These are phyloP conservation scores for Blastobotrys petasosporus DNA, from an alignment of 1,139 yeast genomes.

Conservation along the genomic window DNA sequence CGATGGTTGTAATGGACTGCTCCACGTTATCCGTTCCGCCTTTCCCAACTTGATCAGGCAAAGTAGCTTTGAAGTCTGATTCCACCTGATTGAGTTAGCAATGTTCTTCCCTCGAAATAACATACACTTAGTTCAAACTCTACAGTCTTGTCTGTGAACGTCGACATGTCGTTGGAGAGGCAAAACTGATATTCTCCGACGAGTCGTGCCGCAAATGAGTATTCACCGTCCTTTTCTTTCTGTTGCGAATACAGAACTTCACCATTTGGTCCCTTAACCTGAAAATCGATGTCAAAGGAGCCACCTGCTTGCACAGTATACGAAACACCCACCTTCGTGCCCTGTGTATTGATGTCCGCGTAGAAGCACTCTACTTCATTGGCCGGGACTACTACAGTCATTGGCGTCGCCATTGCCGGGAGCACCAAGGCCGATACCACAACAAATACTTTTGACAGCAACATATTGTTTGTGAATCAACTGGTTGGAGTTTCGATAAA, in stretches of 20 bases:
- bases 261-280: slow-evolving; percentile 63
- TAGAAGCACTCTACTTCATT: slow-evolving; percentile 75
- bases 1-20: slow-evolving; percentile 52
- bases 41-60: slow-evolving; percentile 53
- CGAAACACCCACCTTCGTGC: slow-evolving; percentile 67
- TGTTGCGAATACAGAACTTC: slow-evolving; percentile 51
- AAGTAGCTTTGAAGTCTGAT: slow-evolving; percentile 54
- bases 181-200: slow-evolving; percentile 91
- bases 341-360: slow-evolving; percentile 59
- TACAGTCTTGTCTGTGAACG: slow-evolving; percentile 79
- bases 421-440: background rate
- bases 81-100: slow-evolving; percentile 20
- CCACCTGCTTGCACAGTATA: slow-evolving; percentile 94
- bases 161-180: slow-evolving; percentile 80
- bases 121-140: slow-evolving; percentile 65
- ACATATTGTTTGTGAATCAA: too few species aligned
- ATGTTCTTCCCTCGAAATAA: background rate
- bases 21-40: slow-evolving; percentile 48
- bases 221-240: slow-evolving; percentile 81
- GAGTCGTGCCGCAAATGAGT: slow-evolving; percentile 59
- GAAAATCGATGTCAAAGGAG: slow-evolving; percentile 75
- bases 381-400: slow-evolving; percentile 75
- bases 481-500: too few species aligned
- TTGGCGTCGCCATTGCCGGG: slow-evolving; percentile 34
- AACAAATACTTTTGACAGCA: too few species aligned